Evolutionary conservation across 768 basidiomycete species (phyloP), one percentile per base, ranked within the genome.

Genomic region (Russula olivacea): DNA sequence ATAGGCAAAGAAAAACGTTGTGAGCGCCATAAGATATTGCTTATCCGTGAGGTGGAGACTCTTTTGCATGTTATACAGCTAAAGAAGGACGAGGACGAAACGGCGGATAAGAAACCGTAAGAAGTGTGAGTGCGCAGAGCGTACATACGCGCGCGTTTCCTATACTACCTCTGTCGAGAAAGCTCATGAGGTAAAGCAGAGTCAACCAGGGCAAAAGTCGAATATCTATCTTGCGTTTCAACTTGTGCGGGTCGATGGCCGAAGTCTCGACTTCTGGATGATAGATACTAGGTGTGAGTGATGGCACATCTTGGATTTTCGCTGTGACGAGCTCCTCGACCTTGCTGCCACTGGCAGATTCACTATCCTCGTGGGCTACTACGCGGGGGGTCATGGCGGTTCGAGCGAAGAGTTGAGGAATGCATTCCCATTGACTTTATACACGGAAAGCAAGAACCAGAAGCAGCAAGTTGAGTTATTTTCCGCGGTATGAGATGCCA

Each of bases 201-300:
- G 52, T 15, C 34, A 54, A n/a, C 52, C 52, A 54, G 15, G 52
- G 52, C 52, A 54, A 23, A 15, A 54, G 36, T 38, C 34, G 52
- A 21, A 54, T 23, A 38, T 54, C 52, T 38, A 54, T 54, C 52
- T 54, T 54, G 52, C 52, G 34, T 10, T 54, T 54, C 52, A 54
- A 23, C 34, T 34, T 54, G 52, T 14, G 12, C 3, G 52, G 52
- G 52, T 54, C 34, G 21, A 54, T 21, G 21, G 34, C 12, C 2
- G 52, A 54, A 23, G 28, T 54, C 23, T 54, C 52, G 21, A 54
- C 34, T 15, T 54, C 21, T 21, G 36, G 36, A 15, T 7, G 32
- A 36, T 34, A 21, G 32, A 36, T 34, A 38, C 36, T 15, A 54
- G 34, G 52, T 15, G 52, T 15, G 21, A n/a, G 52, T 36, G 36